phyloP scores from a whole-genome alignment of 495 filamentous ascomycete species.

The Clavariopsis aquatica region DNA sequence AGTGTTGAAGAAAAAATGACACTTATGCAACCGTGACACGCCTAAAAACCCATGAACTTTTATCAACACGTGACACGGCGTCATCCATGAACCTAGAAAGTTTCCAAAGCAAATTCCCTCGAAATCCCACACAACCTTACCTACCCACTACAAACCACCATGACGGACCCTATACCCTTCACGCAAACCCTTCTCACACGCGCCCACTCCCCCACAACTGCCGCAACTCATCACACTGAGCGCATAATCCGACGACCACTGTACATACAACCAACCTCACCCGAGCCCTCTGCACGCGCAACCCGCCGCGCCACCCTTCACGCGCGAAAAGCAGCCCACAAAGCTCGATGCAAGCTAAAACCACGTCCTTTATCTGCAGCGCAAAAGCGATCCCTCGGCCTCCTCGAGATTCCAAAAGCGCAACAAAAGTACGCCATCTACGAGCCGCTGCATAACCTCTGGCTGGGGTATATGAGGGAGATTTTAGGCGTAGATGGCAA shows the following conservation, averaged over 20 bases:
- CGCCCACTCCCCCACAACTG: conserved; percentile 71
- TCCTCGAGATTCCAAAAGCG: conserved; percentile 71
- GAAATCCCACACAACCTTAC: not conserved
- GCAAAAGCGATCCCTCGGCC: conserved; percentile 68
- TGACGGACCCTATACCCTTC: conserved; percentile 45
- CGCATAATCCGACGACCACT: conserved; percentile 83
- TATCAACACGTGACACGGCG: not conserved
- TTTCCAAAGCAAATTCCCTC: not conserved
- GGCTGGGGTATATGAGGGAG: conserved; percentile 81
- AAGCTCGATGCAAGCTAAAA: conserved; percentile 54
- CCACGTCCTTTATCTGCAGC: conserved; percentile 78
- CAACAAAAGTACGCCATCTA: conserved; percentile 75
- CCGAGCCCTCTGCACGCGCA: conserved; percentile 44
- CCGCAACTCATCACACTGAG: conserved; percentile 70
- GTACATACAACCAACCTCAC: conserved; percentile 70
- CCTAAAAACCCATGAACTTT: too few species aligned
- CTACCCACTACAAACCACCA: not conserved
- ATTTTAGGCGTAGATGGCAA: conserved; percentile 56
- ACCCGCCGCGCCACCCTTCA: conserved; percentile 59
- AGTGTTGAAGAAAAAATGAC: too few species aligned
- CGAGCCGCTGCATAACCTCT: conserved; percentile 72
- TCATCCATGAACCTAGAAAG: not conserved
- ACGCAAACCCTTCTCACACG: conserved; percentile 68
- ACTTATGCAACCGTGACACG: too few species aligned
- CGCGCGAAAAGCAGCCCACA: conserved; percentile 53